Conservation (phyloP, 495 filamentous ascomycete species). For the Podospora didyma region DNA sequence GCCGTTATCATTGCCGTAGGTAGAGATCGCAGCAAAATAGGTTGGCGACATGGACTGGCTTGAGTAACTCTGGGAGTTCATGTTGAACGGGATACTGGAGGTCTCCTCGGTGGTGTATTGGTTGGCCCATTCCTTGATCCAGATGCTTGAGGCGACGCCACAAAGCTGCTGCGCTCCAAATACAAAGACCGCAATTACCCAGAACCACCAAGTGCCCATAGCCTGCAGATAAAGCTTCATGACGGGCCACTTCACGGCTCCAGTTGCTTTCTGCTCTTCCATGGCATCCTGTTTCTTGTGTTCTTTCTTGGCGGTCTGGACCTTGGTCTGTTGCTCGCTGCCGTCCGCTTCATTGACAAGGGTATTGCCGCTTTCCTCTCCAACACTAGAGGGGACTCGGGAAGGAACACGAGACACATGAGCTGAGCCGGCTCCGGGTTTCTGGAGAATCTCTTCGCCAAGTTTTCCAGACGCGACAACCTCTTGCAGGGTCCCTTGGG, state of each 20-base stretch:
- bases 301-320: slow-evolving; percentile 40
- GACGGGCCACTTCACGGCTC: slow-evolving; percentile 81
- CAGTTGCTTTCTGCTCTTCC: slow-evolving; percentile 71
- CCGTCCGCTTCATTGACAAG: slow-evolving; percentile 40
- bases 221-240: slow-evolving; percentile 77
- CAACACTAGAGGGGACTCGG: slow-evolving; percentile 65
- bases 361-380: slow-evolving; percentile 47
- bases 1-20: slow-evolving; percentile 25
- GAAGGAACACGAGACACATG: slow-evolving; percentile 65
- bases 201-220: slow-evolving; percentile 96
- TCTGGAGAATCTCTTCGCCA: slow-evolving; percentile 65
- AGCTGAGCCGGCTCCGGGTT: slow-evolving; percentile 65
- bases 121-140: slow-evolving; percentile 86
- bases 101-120: slow-evolving; percentile 44
- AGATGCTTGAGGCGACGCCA: slow-evolving; percentile 80
- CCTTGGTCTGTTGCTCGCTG: slow-evolving; percentile 26
- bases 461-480: slow-evolving; percentile 80
- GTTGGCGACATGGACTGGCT: slow-evolving; percentile 25
- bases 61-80: slow-evolving; percentile 33
- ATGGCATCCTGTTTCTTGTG: slow-evolving; percentile 49
- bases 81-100: slow-evolving; percentile 24
- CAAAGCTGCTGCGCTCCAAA: slow-evolving; percentile 80
- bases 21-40: slow-evolving; percentile 34
- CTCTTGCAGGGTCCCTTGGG: slow-evolving; percentile 71
- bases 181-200: slow-evolving; percentile 66